phyloP scores from a whole-genome alignment of 1,139 yeast species.

The Geotrichum aggregatum region DNA sequence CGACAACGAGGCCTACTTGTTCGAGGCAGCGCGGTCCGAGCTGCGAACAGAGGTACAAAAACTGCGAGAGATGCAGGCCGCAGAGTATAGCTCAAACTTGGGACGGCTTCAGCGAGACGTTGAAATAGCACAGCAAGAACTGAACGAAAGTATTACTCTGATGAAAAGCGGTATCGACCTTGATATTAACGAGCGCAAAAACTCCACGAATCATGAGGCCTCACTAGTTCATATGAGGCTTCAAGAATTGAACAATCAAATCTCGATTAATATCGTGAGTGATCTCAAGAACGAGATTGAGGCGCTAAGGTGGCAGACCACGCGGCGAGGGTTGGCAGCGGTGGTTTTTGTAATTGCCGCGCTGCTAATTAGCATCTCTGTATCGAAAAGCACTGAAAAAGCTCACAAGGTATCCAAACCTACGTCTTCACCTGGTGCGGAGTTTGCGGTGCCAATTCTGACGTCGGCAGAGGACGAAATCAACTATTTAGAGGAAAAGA shows the following conservation, averaged over 20 bases:
- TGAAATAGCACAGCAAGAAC: constrained; percentile 72
- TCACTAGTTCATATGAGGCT: constrained; percentile 64
- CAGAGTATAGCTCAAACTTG: constrained; percentile 62
- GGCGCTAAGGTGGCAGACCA: constrained; percentile 86
- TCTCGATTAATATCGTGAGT: constrained; percentile 75
- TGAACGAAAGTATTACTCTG: constrained; percentile 64
- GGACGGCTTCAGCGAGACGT: constrained; percentile 65
- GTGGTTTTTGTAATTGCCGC: constrained; percentile 49
- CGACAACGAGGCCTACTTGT: constrained; percentile 80
- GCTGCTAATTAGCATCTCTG: constrained; percentile 49
- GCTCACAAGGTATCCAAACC: constrained; percentile 35
- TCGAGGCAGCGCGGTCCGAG: constrained; percentile 91
- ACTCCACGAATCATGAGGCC: constrained; percentile 75
- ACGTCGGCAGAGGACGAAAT: constrained; percentile 31
- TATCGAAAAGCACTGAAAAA: constrained; percentile 39
- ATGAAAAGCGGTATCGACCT: constrained; percentile 73
- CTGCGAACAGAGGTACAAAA: constrained; percentile 73
- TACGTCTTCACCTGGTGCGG: constrained; percentile 30
- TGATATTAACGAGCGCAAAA: constrained; percentile 80
- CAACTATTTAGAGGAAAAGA: constrained; percentile 29
- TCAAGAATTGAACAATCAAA: constrained; percentile 82
- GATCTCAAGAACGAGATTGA: constrained; percentile 85
- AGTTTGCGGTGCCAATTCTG: constrained; percentile 33
- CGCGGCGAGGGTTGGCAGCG: constrained; percentile 76
- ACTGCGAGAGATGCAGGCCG: constrained; percentile 66